phyloP scores from a whole-genome alignment of 495 filamentous ascomycete species.

The Aspergillus affinis region DNA sequence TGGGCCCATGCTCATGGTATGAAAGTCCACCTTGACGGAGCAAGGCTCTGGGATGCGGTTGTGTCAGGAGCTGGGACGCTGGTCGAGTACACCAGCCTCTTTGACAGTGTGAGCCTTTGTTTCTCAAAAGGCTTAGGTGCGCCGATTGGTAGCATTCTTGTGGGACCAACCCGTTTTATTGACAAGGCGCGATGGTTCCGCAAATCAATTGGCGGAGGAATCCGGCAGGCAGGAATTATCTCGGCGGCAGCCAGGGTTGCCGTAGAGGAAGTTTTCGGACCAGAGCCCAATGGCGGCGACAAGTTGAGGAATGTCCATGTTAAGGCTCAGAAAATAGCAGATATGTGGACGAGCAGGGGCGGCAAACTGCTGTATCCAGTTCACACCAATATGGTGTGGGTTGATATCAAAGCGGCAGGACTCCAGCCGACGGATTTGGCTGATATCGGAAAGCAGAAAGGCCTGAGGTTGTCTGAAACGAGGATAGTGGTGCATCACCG shows the following conservation, averaged over 20 bases:
- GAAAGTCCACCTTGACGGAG: conserved; percentile 73
- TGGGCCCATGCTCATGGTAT: conserved; percentile 63
- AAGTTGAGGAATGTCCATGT: conserved; percentile 54
- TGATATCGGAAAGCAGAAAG: conserved; percentile 20
- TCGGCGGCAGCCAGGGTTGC: conserved; percentile 30
- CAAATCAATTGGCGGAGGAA: conserved; percentile 73
- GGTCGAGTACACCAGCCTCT: conserved; percentile 60
- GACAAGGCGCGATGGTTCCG: conserved; percentile 65
- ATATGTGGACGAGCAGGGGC: conserved; percentile 50
- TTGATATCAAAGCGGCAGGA: conserved; percentile 55
- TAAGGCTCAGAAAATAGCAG: conserved; percentile 56
- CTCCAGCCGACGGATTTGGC: conserved; percentile 16
- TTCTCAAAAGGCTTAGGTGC: conserved; percentile 81
- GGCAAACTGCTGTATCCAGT: conserved; percentile 4
- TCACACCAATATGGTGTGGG: conserved; percentile 85
- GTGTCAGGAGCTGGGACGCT: conserved; percentile 53
- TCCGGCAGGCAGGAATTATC: conserved; percentile 56
- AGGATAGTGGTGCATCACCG: conserved; percentile 28
- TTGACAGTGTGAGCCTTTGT: conserved; percentile 72
- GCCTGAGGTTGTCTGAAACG: conserved; percentile 19
- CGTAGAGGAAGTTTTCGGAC: conserved; percentile 51
- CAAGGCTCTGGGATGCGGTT: conserved; percentile 70
- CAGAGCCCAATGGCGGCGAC: conserved; percentile 53
- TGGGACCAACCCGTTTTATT: conserved; percentile 58
- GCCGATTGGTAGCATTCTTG: conserved; percentile 70